Evolutionary conservation across 2,329 filamentous ascomycete species (phyloP), one percentile per base, ranked within the genome.

Genomic region (Periconia macrospinosa): DNA sequence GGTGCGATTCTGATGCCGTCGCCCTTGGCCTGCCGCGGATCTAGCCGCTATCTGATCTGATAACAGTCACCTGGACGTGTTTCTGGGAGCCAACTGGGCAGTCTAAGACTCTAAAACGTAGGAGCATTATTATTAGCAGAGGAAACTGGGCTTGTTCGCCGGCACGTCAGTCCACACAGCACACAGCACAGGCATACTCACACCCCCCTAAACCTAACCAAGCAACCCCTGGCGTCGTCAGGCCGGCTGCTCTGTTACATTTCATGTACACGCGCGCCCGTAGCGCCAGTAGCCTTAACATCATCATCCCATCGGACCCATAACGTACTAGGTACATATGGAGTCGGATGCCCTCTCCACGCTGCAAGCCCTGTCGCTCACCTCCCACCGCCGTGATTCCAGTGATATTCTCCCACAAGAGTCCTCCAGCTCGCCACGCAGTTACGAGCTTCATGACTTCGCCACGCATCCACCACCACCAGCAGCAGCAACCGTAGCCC

Each of bases 401-500:
- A 63, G 66, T 54, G 60, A 57, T 52, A 51, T 8, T 8, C 23
- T 27, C 8, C 23, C 57, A 56, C 53, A 57, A 30, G 55, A 53
- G 45, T 45, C 50, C 57, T 52, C 60, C 52, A 50, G 56, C 45
- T 54, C 61, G 37, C 45, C 59, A 61, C 63, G 55, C 63, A 66
- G 55, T 59, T 69, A 66, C 68, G 70, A 72, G 48, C 65, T 71
- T 50, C 62, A 69, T 52, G 56, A 52, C 35, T 56, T 66, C 55
- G 56, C 61, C 52, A 55, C 54, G 62, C 66, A 66, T 63, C 58
- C 66, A n/a, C n/a, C n/a, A n/a, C n/a, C n/a, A n/a, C n/a, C n/a
- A n/a, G n/a, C n/a, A 27, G 23, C 5, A 66, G 65, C 50, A 50
- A 63, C 57, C 58, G 59, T 51, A 63, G 58, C 62, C 59, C 55